Base-by-base conservation (phyloP, 306 rosid genomes). In the Acmispon strigosus region DNA sequence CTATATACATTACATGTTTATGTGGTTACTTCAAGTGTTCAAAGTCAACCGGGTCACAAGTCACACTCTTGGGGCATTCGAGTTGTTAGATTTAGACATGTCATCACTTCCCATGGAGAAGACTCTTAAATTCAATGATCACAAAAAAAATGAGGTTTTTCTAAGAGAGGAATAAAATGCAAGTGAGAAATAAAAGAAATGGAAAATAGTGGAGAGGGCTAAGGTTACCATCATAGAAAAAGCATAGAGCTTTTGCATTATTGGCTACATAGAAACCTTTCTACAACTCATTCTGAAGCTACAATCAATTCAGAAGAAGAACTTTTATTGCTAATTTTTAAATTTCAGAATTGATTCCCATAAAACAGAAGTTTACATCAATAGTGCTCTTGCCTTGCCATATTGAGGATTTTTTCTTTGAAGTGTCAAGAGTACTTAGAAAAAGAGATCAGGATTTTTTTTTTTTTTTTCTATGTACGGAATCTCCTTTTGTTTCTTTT, bases 61-160 rank as follows among this genome's bases (percentile, higher is more conserved):
- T 49, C 49, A 44, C 5, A 44, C 5, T 60, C 80, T 83, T 29
- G 62, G 73, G 81, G 79, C 66, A 56, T 45, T 19, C 61, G 84
- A 83, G 86, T 83, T 78, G 86, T 79, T 83, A 75, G 81, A 56
- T 59, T 24, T 68, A 70, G 5, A 17, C 4, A 69, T 53, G 41
- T 57, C 67, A 54, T 4, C 5, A 32, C 37, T 61, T 67, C 8
- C 16, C 4, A 12, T 39, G 62, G 49, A n/a, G 20, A 68, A 18
- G 42, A 58, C 72, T 47, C 20, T 34, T 63, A 42, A 62, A 62
- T 36, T 36, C 41, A 36, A 36, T 36, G 9, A 45, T 74, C 60
- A 48, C 69, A 72, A 27, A 66, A 18, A 63, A 4, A 41, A 57
- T 34, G 60, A 45, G 32, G 27, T 41, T 69, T 62, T 42, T 6